phyloP scores from a whole-genome alignment of 2,329 filamentous ascomycete species.

The Magnaporthiopsis rhizophila region DNA sequence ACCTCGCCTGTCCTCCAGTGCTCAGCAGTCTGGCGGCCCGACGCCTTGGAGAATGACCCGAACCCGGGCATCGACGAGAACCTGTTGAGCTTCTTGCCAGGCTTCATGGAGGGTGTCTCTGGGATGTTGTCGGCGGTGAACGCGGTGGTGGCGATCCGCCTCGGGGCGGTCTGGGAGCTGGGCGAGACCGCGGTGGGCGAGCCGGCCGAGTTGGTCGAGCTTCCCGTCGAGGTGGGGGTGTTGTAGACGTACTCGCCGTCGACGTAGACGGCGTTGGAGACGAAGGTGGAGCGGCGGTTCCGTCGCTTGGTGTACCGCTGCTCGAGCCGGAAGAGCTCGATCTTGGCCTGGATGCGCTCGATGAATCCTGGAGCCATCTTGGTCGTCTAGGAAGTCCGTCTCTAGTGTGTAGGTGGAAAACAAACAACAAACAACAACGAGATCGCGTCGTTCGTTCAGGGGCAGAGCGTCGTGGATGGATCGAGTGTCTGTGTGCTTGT shows the following conservation, averaged over 20 bases:
- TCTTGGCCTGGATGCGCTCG: constrained; percentile 56
- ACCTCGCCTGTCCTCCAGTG: constrained; percentile 30
- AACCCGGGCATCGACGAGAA: constrained; percentile 51
- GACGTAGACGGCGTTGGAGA: constrained; percentile 83
- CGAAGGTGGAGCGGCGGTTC: constrained; percentile 77
- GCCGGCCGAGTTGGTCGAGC: constrained; percentile 36
- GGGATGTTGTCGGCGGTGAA: constrained; percentile 12
- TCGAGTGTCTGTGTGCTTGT: background rate
- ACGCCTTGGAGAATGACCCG: constrained; percentile 31
- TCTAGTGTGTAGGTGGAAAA: background rate
- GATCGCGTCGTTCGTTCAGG: background rate
- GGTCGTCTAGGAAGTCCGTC: background rate
- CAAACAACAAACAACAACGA: background rate
- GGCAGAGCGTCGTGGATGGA: background rate
- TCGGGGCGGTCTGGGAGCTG: constrained; percentile 24
- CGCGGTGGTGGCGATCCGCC: constrained; percentile 18
- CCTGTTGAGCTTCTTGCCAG: constrained; percentile 41
- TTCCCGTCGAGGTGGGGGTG: constrained; percentile 50
- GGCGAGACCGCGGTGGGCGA: constrained; percentile 22
- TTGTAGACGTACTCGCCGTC: constrained; percentile 92
- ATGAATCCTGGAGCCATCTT: constrained; percentile 35
- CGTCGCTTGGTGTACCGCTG: constrained; percentile 90
- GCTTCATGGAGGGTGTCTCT: constrained; percentile 22
- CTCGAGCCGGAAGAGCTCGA: constrained; percentile 91
- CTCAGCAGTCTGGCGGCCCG: constrained; percentile 18